phyloP scores from a whole-genome alignment of 257 asterid genomes.

The Fraxinus anomala region DNA sequence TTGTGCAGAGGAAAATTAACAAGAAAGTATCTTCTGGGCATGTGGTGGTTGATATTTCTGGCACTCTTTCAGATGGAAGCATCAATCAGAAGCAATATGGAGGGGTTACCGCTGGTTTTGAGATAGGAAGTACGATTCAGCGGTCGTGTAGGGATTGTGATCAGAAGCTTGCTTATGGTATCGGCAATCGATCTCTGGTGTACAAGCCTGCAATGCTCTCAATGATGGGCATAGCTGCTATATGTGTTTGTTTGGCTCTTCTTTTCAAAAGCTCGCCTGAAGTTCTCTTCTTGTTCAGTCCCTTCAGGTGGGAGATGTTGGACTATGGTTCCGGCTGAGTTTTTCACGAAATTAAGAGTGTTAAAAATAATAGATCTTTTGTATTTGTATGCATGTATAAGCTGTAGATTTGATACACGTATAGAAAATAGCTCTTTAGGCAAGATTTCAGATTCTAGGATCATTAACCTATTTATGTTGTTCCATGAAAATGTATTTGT shows the following conservation, averaged over 20 bases:
- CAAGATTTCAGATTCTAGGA: conserved; percentile 25
- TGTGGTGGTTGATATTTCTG: conserved; percentile 55
- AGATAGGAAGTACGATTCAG: conserved; percentile 31
- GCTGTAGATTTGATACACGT: conserved; percentile 34
- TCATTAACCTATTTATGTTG: conserved; percentile 28
- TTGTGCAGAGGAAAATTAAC: conserved; percentile 65
- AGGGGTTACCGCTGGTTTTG: conserved; percentile 40
- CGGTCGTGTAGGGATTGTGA: conserved; percentile 55
- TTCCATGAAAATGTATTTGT: conserved; percentile 4
- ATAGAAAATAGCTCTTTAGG: conserved; percentile 23
- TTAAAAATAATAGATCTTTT: conserved; percentile 19
- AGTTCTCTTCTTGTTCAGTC: conserved; percentile 60
- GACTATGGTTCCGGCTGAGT: conserved; percentile 40
- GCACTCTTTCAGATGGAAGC: conserved; percentile 35
- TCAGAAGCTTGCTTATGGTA: conserved; percentile 38
- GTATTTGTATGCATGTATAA: conserved; percentile 34
- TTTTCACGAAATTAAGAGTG: conserved; percentile 18
- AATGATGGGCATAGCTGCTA: too few species aligned
- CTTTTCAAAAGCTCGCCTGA: conserved; percentile 58
- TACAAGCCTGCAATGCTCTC: conserved; percentile 7
- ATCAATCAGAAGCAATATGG: conserved; percentile 44
- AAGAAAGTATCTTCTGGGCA: conserved; percentile 45
- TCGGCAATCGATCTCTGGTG: conserved; percentile 40
- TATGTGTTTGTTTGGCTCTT: too few species aligned
- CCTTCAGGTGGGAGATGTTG: conserved; percentile 65